Evolutionary conservation across 1,284 basidiomycete species (phyloP).

Genomic region (Violaceomyces palustris): DNA sequence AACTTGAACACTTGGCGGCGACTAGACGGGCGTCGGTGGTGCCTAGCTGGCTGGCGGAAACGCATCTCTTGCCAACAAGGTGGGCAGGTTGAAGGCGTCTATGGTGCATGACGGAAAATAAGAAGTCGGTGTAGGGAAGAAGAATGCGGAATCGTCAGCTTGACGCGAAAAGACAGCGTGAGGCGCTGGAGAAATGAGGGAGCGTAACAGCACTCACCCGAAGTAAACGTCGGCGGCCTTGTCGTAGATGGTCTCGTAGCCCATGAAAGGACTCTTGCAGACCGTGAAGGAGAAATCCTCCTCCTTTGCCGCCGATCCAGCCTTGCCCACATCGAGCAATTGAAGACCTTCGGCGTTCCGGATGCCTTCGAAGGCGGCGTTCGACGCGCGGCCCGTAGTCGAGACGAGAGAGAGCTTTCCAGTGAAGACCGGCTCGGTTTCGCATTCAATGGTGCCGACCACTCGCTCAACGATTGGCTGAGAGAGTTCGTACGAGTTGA

Average conservation of each 20-base stretch:
- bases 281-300: constrained; percentile 27
- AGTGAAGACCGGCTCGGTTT: constrained; percentile 7
- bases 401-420: constrained; percentile 20
- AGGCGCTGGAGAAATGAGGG: too few species aligned
- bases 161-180: too few species aligned
- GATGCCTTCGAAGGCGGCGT: constrained; percentile 24
- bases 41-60: constrained; percentile 14
- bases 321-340: constrained; percentile 22
- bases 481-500: constrained; percentile 19
- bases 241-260: constrained; percentile 18
- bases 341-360: constrained; percentile 22
- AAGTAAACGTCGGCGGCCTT: constrained; percentile 23
- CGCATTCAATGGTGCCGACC: constrained; percentile 15
- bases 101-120: neutral
- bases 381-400: constrained; percentile 6
- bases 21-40: constrained; percentile 8
- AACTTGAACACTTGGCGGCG: constrained; percentile 15
- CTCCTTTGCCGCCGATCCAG: constrained; percentile 7
- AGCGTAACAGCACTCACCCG: constrained; percentile 1
- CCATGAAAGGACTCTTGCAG: constrained; percentile 19
- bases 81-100: constrained; percentile 25
- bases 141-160: too few species aligned
- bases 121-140: too few species aligned
- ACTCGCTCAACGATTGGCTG: constrained; percentile 21
- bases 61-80: constrained; percentile 20